phyloP scores from a whole-genome alignment of 2,329 filamentous ascomycete species.

The Bipolaris oryzae region DNA sequence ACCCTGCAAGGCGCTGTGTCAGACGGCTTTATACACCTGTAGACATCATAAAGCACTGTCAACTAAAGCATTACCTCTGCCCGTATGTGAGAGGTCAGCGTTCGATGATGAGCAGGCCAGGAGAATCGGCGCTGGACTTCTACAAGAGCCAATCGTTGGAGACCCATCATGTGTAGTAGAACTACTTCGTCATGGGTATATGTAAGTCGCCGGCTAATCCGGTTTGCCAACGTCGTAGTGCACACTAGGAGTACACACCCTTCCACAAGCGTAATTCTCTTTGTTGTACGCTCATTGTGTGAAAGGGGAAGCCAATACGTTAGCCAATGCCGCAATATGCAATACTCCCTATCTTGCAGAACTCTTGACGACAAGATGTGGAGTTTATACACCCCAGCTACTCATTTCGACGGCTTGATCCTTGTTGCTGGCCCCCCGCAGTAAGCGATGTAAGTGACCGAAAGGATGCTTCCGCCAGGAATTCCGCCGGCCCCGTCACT shows the following conservation, averaged over 20 bases:
- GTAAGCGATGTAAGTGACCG: constrained; percentile 15
- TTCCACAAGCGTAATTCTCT: background rate
- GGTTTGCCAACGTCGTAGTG: constrained; percentile 8
- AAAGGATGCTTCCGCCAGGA: constrained; percentile 11
- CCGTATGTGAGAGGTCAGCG: constrained; percentile 21
- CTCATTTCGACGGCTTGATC: constrained; percentile 3
- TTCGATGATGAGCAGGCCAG: constrained; percentile 4
- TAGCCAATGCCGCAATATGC: background rate
- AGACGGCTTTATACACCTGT: background rate
- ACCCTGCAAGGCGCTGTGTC: background rate
- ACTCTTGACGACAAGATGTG: background rate
- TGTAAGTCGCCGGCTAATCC: constrained; percentile 21
- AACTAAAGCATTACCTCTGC: constrained; percentile 9
- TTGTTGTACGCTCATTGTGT: background rate
- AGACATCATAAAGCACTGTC: background rate
- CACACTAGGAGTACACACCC: constrained; percentile 4
- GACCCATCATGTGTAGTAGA: constrained; percentile 13
- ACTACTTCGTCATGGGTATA: constrained; percentile 21
- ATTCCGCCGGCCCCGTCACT: constrained; percentile 13
- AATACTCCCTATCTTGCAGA: background rate
- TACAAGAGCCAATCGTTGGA: constrained; percentile 20
- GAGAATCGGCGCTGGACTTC: constrained; percentile 11
- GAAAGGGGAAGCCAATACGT: background rate
- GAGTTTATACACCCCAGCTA: background rate
- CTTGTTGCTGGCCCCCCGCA: constrained; percentile 16